Evolutionary conservation across 805 yeast species (phyloP).

Genomic region (Candida hungchunana): DNA sequence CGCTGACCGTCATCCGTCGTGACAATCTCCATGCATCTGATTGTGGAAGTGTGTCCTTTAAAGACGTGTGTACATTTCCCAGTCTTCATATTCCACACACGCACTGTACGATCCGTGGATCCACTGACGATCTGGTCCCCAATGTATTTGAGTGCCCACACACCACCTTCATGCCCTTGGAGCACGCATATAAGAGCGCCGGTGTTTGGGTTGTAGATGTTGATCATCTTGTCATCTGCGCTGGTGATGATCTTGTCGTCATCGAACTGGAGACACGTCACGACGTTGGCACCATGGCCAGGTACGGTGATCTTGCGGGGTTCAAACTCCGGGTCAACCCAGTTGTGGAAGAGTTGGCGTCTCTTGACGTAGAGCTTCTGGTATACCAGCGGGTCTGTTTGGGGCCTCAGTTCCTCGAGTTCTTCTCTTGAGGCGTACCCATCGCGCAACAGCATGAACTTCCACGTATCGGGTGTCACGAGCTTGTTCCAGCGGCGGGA

Average conservation of each 20-base stretch:
- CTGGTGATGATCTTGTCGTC: conserved; percentile 89
- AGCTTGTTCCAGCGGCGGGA: conserved; percentile 65
- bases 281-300: conserved; percentile 77
- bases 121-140: conserved; percentile 88
- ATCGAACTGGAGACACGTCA: conserved; percentile 92
- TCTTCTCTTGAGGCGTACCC: conserved; percentile 47
- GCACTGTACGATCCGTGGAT: conserved; percentile 88
- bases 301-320: conserved; percentile 66
- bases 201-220: conserved; percentile 71
- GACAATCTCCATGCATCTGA: conserved; percentile 82
- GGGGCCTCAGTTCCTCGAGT: conserved; percentile 32
- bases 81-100: conserved; percentile 86
- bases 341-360: conserved; percentile 43
- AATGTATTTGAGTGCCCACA: conserved; percentile 92
- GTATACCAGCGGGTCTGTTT: conserved; percentile 7
- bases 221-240: conserved; percentile 80
- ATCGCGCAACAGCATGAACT: conserved; percentile 56
- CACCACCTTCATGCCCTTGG: conserved; percentile 94
- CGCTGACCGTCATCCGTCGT: conserved; percentile 68
- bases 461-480: conserved; percentile 70
- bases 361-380: conserved; percentile 19
- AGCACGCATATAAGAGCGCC: conserved; percentile 63
- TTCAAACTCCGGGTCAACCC: conserved; percentile 71
- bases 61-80: conserved; percentile 90
- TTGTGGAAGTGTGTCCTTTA: conserved; percentile 89